Conservation (phyloP, 2,329 filamentous ascomycete species). For the Conoideocrella luteorostrata region DNA sequence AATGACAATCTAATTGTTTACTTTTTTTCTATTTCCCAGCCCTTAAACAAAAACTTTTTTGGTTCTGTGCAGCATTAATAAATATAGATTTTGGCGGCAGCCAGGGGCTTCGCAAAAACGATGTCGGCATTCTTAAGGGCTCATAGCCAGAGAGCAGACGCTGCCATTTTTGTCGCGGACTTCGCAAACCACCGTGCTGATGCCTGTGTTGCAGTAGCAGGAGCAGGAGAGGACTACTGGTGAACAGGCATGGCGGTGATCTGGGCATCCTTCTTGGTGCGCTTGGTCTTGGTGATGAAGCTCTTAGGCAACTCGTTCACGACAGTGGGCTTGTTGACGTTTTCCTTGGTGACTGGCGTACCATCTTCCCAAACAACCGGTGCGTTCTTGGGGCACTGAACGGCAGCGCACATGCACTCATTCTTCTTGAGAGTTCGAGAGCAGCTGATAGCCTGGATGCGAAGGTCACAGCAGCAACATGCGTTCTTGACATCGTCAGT, state of each 20-base stretch:
- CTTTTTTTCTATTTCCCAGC: not conserved
- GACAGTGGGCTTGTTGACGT: not conserved
- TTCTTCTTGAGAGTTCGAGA: slow-evolving; percentile 5
- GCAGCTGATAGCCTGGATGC: slow-evolving; percentile 10
- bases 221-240: slow-evolving; percentile 8
- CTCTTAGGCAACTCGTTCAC: not conserved
- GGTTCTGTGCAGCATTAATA: not conserved
- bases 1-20: not conserved
- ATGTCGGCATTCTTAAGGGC: slow-evolving; percentile 8
- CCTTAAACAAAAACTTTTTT: not conserved
- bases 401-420: slow-evolving; percentile 15
- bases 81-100: not conserved
- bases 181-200: slow-evolving; percentile 15
- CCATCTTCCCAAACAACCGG: slow-evolving; percentile 6
- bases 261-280: not conserved
- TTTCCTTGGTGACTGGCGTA: not conserved
- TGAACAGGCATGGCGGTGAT: not conserved
- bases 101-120: not conserved
- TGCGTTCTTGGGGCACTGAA: slow-evolving; percentile 17
- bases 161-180: slow-evolving; percentile 13
- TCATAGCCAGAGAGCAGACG: slow-evolving; percentile 14
- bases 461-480: slow-evolving; percentile 20
- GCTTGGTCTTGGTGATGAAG: slow-evolving; percentile 1
- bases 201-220: slow-evolving; percentile 17
- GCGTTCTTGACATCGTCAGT: not conserved